phyloP scores from a whole-genome alignment of 495 filamentous ascomycete genomes.

The Neurospora terricola region DNA sequence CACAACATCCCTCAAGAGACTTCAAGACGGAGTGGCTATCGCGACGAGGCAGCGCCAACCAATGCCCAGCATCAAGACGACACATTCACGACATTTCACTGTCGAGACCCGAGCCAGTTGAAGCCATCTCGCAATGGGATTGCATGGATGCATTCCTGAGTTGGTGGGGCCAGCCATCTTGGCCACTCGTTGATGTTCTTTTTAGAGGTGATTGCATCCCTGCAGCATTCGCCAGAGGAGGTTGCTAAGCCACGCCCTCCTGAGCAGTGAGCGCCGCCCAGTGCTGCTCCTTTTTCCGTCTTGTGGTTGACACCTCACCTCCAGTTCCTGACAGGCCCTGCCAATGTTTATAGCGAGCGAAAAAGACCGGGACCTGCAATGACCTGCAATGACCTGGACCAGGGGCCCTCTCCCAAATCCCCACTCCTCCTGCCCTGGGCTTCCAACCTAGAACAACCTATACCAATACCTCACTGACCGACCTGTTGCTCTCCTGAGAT shows the following conservation, averaged over 20 bases:
- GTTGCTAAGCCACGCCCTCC: neutral
- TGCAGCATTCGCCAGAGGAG: neutral
- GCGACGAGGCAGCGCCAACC: neutral
- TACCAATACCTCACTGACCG: neutral
- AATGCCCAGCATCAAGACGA: neutral
- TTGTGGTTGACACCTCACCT: neutral
- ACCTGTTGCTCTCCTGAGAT: slow-evolving; percentile 12
- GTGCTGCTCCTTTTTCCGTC: neutral
- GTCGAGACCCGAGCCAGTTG: neutral
- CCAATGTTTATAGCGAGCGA: neutral
- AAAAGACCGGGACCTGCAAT: neutral
- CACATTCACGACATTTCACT: neutral
- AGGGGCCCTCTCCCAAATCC: neutral
- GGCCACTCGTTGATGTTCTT: neutral
- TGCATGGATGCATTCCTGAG: neutral
- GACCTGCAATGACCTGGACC: neutral
- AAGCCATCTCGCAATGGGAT: neutral
- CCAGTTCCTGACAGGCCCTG: neutral
- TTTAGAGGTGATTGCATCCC: neutral
- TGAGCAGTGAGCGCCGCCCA: neutral
- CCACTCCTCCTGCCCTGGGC: neutral
- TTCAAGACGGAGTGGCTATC: neutral
- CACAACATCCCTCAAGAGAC: neutral
- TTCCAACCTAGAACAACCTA: neutral
- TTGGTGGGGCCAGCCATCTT: neutral